Percentiles rank a stretch among this genome's conserved stretches.
phyloP scores from a whole-genome alignment of 208 protist genomes.

The Plasmodiophora brassicae region DNA sequence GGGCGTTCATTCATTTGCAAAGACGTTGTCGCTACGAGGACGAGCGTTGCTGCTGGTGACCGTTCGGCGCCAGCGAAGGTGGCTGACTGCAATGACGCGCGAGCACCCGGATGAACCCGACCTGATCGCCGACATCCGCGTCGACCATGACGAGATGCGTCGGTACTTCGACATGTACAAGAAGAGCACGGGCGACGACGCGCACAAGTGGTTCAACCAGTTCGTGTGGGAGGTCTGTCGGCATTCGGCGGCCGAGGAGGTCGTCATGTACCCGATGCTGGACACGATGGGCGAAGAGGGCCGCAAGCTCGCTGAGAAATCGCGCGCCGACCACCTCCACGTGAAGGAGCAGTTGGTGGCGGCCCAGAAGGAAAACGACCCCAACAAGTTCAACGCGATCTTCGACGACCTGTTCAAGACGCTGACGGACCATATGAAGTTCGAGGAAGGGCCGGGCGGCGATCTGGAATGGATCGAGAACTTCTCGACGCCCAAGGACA shows the following conservation, averaged over 20 bases:
- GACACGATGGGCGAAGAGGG: background rate
- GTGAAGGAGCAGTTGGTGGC: background rate
- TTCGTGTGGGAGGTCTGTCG: conserved; percentile 26
- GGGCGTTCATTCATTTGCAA: too few species aligned
- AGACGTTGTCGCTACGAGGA: too few species aligned
- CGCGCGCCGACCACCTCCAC: background rate
- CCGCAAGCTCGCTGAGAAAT: background rate
- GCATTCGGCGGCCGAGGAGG: conserved; percentile 1
- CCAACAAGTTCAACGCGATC: background rate
- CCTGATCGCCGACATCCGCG: background rate
- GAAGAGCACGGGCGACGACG: background rate
- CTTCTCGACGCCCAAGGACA: background rate
- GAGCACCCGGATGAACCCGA: too few species aligned
- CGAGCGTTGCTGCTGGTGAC: too few species aligned
- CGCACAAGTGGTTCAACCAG: conserved; percentile 23
- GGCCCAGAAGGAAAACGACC: background rate
- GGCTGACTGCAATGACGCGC: too few species aligned
- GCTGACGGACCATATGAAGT: background rate
- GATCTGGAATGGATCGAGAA: background rate
- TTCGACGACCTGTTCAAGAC: background rate
- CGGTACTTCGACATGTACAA: conserved; percentile 3
- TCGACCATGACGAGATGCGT: background rate
- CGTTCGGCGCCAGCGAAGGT: too few species aligned
- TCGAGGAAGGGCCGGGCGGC: background rate
- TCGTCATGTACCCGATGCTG: conserved; percentile 1